Evolutionary conservation across 768 basidiomycete species (phyloP), one percentile per base, ranked within the genome.

Genomic region (Tubosaeta sp.): DNA sequence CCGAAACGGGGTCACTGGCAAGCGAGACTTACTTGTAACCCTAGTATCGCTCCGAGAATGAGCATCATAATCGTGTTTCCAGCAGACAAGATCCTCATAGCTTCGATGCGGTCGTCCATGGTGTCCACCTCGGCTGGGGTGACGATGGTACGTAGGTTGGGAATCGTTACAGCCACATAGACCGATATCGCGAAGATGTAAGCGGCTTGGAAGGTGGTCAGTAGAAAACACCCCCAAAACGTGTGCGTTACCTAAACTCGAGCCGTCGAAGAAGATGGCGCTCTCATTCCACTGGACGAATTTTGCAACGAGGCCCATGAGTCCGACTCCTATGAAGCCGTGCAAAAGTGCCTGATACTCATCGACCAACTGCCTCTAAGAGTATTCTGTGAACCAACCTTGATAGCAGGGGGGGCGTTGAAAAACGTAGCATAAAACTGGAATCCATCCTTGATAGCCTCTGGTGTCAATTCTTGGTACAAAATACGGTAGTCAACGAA

Each of bases 221-320:
- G 59, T 29, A 48, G 25, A 17, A 25, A 10, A 32, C 6, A 22
- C 14, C 17, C 14, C 42, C 31, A 14, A 22, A 52, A 33, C 10
- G 6, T 19, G 14, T 14, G 31, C 13, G 82, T 60, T 59, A 94
- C 94, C 91, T 53, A 95, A 70, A 59, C 83, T 85, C 22, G 86
- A 85, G 19, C 95, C 95, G 68, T 97, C 95, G 68, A 97, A 97
- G 75, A 91, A 94, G 72, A 95, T 79, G 8, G 95, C 95, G 59
- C 88, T 91, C 63, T 97, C 94, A 64, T 86, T 84, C 91, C 93
- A 97, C 55, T 76, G 80, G 68, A 88, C 77, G 52, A 97, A 74
- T 69, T 97, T 97, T 43, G 81, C 78, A 10, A 93, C 59, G 46
- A 93, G 75, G 10, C 86, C 87, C 25, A 86, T 59, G 33, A 97